phyloP scores from a whole-genome alignment of 2,329 filamentous ascomycete genomes.

The Cercospora zeina region DNA sequence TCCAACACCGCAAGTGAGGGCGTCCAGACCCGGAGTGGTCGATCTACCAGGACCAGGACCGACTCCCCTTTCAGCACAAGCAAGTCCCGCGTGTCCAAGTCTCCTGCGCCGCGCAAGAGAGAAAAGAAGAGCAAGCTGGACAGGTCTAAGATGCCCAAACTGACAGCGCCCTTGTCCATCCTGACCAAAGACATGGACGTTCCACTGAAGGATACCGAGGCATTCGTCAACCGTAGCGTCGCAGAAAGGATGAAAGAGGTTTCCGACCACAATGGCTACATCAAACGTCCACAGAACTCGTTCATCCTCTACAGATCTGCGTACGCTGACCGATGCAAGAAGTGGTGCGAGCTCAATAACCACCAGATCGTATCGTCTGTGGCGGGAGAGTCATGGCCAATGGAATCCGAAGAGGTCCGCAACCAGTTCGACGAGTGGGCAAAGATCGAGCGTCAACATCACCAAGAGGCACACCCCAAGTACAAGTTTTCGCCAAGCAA shows the following conservation, averaged over 20 bases:
- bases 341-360: slow-evolving; percentile 80
- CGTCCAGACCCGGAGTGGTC: slow-evolving; percentile 45
- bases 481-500: slow-evolving; percentile 95
- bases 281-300: slow-evolving; percentile 93
- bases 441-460: slow-evolving; percentile 77
- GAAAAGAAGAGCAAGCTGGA: slow-evolving; percentile 48
- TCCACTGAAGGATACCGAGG: slow-evolving; percentile 73
- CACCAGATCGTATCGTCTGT: slow-evolving; percentile 88
- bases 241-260: slow-evolving; percentile 69
- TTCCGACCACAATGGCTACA: slow-evolving; percentile 69
- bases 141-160: slow-evolving; percentile 53
- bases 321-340: slow-evolving; percentile 82
- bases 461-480: slow-evolving; percentile 78
- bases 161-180: slow-evolving; percentile 69
- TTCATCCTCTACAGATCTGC: slow-evolving; percentile 98
- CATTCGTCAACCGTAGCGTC: slow-evolving; percentile 71
- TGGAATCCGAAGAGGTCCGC: slow-evolving; percentile 72
- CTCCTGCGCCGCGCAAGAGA: slow-evolving; percentile 45
- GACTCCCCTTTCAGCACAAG: slow-evolving; percentile 42
- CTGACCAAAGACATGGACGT: slow-evolving; percentile 65
- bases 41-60: slow-evolving; percentile 37
- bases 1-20: slow-evolving; percentile 45
- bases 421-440: slow-evolving; percentile 77
- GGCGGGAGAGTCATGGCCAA: slow-evolving; percentile 82
- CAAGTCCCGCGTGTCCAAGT: slow-evolving; percentile 39